Percentiles rank a stretch among this genome's conserved stretches.
These are phyloP conservation scores for Haplographium delicatum DNA, from an alignment of 495 filamentous ascomycete species.

Conservation along the genomic window DNA sequence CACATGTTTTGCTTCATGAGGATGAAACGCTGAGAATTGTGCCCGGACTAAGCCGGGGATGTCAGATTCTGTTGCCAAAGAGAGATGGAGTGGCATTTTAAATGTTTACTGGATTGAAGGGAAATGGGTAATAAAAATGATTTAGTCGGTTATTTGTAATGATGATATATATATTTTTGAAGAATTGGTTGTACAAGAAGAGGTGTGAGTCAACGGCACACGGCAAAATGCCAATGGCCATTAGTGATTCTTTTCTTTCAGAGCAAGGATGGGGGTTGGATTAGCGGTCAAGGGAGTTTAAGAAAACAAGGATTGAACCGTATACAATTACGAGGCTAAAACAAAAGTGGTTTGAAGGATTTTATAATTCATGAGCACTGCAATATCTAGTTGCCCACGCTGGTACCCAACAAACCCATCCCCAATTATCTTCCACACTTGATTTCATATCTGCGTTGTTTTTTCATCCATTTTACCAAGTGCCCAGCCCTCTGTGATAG, in stretches of 20 bases:
- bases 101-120: no score
- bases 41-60: not conserved
- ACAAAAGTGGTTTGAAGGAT: not conserved
- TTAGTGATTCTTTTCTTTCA: no score
- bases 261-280: no score
- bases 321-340: no score
- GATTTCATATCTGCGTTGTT: not conserved
- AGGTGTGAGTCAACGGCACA: no score
- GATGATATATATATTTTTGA: no score
- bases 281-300: no score
- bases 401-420: not conserved
- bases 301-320: no score
- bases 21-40: constrained; percentile 9
- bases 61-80: not conserved
- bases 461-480: not conserved
- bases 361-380: not conserved
- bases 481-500: not conserved
- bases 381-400: not conserved
- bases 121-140: no score
- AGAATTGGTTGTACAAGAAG: no score
- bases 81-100: not conserved
- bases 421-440: not conserved
- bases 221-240: no score
- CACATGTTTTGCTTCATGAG: not conserved
- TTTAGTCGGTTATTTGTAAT: no score